Conservation (phyloP, 1,139 yeast species). For the Diutina catenulata region DNA sequence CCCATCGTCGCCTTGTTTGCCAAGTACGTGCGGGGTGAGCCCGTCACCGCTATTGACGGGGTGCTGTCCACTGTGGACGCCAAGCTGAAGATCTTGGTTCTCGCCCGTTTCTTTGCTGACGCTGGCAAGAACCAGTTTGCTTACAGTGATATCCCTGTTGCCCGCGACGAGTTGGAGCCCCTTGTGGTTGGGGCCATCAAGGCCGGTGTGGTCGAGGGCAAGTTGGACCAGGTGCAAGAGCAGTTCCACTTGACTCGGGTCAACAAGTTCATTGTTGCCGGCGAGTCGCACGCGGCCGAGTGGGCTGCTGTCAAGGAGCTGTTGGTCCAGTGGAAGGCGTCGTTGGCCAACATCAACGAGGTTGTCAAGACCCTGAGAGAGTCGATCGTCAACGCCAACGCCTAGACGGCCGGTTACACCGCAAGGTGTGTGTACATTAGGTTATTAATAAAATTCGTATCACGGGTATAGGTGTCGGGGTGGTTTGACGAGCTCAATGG, state of each 20-base stretch:
- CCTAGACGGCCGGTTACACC: too few relatives aligned
- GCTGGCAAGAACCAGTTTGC: slow-evolving; percentile 16
- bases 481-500: too few relatives aligned
- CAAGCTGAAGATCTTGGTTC: slow-evolving; percentile 31
- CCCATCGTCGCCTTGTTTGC: slow-evolving; percentile 19
- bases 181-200: slow-evolving; percentile 34
- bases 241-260: slow-evolving; percentile 33
- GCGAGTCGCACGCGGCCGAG: slow-evolving; percentile 21
- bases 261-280: slow-evolving; percentile 31
- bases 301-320: slow-evolving; percentile 27
- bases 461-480: too few relatives aligned
- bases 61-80: slow-evolving; percentile 12
- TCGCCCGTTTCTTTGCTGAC: slow-evolving; percentile 26
- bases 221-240: slow-evolving; percentile 33
- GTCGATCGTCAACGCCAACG: slow-evolving; percentile 10
- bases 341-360: slow-evolving; percentile 31
- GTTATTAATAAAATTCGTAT: too few relatives aligned
- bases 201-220: slow-evolving; percentile 35
- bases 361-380: slow-evolving; percentile 35
- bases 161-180: slow-evolving; percentile 28
- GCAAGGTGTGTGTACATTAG: too few relatives aligned
- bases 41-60: slow-evolving; percentile 12
- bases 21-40: slow-evolving; percentile 27
- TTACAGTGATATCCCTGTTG: slow-evolving; percentile 28
- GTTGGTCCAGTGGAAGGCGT: slow-evolving; percentile 28